Base-by-base conservation (phyloP, 208 protist genomes). In the Novymonas esmeraldas region DNA sequence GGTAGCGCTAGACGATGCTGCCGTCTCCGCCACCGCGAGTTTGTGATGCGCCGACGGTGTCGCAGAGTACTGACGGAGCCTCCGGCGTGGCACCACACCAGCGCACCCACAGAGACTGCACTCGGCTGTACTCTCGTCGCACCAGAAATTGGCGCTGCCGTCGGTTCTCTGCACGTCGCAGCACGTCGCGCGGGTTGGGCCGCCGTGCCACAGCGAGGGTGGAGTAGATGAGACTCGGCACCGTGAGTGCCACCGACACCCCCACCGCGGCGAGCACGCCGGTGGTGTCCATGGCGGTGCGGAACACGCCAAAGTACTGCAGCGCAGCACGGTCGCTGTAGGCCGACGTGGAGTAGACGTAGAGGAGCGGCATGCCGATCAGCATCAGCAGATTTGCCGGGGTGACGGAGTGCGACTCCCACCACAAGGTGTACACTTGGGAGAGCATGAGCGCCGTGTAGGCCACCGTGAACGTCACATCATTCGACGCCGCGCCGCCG, bases 381-480 rank as follows among this genome's bases (percentile, higher is more conserved):
- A 95, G 73, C 52, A 55, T 70, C 33, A 93, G 48, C 4, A 84
- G 46, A 55, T 95, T 95, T 6, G 82, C 61, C 45, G 74, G 66
- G 11, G 93, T 97, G 18, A 97, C 62, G 3, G 85, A 75, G 73
- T 97, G 79, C 29, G 93, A 97, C 51, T 97, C 90, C 24, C 91
- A 64, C 57, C 94, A 78, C 39, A 98, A 51, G 2, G 85, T 95
- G 18, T 93, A 41, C 29, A 95, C 62, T 67, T 98, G 95, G 24
- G 93, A 85, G 14, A 97, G 41, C 42, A 98, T 90, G 11, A 97
- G 66, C 0, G 87, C 70, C 2, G 90, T 91, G 76, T 98, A 98
- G 18, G 91, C 80, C 9, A 97, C 75, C 20, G 79, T 89, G 62
- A 86, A 95, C 20, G 76, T 76, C 16, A 94, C 77, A 57, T 97